These are phyloP conservation scores for Citrus mangshanensis DNA, from an alignment of 345 rosid genomes.

Conservation along the genomic window DNA sequence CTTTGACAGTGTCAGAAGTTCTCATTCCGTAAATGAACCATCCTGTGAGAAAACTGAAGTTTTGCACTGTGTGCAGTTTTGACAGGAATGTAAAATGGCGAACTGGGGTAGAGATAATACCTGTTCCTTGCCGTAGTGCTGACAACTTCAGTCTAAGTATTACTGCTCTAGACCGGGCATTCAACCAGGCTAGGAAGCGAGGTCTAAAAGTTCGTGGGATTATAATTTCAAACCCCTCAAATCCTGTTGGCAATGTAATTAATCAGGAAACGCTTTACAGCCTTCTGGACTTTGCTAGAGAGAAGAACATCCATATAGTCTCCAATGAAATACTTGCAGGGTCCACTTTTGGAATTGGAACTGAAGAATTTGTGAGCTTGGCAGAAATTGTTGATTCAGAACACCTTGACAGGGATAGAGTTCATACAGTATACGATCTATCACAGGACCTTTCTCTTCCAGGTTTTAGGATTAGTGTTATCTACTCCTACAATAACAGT, in stretches of 20 bases:
- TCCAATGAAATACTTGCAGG: slow-evolving; percentile 74
- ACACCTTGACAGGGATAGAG: slow-evolving; percentile 65
- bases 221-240: slow-evolving; percentile 74
- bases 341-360: slow-evolving; percentile 54
- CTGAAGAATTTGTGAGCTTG: slow-evolving; percentile 71
- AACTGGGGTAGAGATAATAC: slow-evolving; percentile 84
- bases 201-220: slow-evolving; percentile 78
- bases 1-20: background rate
- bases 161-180: slow-evolving; percentile 77
- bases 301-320: slow-evolving; percentile 81
- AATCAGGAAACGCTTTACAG: slow-evolving; percentile 57
- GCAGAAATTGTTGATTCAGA: slow-evolving; percentile 61
- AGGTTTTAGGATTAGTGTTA: slow-evolving; percentile 58
- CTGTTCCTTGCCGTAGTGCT: slow-evolving; percentile 82
- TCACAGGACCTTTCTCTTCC: slow-evolving; percentile 71
- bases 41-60: slow-evolving; percentile 14
- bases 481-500: slow-evolving; percentile 63
- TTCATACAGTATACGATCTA: slow-evolving; percentile 68
- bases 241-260: slow-evolving; percentile 64
- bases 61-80: slow-evolving; percentile 45
- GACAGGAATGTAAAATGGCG: slow-evolving; percentile 86
- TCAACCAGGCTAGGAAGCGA: slow-evolving; percentile 84
- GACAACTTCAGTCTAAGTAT: slow-evolving; percentile 67
- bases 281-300: slow-evolving; percentile 80
- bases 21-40: background rate